These are phyloP conservation scores for Annulohypoxylon moriforme DNA, from an alignment of 495 filamentous ascomycete species.

Conservation along the genomic window DNA sequence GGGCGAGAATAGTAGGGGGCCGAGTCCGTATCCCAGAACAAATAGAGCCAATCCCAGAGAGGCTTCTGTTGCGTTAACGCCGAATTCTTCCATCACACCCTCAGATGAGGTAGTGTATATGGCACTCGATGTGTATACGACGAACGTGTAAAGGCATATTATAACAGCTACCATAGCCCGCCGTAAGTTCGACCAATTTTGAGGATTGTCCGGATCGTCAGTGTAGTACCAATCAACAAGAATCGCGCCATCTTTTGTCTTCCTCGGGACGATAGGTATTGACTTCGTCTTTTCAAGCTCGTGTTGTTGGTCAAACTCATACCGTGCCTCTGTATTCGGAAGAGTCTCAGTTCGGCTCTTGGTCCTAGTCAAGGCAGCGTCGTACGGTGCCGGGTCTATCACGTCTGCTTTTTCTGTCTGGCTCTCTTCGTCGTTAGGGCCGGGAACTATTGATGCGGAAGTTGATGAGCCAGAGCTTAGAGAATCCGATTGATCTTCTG, in stretches of 20 bases:
- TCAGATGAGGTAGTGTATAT: constrained; percentile 61
- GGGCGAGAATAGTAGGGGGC: constrained; percentile 56
- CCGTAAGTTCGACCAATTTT: constrained; percentile 61
- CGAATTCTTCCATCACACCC: constrained; percentile 61
- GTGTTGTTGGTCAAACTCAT: constrained; percentile 57
- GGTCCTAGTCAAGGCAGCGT: constrained; percentile 60
- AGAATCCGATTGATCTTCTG: constrained; percentile 18
- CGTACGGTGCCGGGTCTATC: constrained; percentile 60
- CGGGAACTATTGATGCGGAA: constrained; percentile 42
- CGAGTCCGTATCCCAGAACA: constrained; percentile 70
- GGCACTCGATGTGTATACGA: constrained; percentile 61
- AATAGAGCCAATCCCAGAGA: constrained; percentile 67
- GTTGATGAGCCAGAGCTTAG: constrained; percentile 25
- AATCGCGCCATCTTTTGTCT: constrained; percentile 60
- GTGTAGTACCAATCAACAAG: constrained; percentile 69
- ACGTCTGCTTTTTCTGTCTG: not conserved
- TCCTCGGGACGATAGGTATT: constrained; percentile 58
- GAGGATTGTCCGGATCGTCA: constrained; percentile 66
- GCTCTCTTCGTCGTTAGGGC: constrained; percentile 38
- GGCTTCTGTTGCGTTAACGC: constrained; percentile 64
- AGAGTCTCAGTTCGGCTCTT: constrained; percentile 49
- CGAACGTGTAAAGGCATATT: constrained; percentile 64
- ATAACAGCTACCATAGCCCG: constrained; percentile 59
- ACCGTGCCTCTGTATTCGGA: constrained; percentile 52
- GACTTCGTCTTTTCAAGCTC: constrained; percentile 59